phyloP scores from a whole-genome alignment of 495 filamentous ascomycete species.

The Pyrenula massariospora region DNA sequence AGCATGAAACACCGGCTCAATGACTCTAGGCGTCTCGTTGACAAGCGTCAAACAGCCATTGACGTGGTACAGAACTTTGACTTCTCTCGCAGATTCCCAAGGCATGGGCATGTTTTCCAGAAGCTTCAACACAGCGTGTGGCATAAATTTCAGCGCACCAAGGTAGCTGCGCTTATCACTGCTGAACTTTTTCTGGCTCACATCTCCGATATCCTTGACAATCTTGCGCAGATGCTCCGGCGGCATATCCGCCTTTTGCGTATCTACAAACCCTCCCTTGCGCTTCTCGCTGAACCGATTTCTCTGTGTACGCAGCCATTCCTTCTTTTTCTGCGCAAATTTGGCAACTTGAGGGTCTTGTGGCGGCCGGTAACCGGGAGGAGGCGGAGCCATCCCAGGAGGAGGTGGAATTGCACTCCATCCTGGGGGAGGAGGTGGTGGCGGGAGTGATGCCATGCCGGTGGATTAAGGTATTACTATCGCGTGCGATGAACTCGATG shows the following conservation, averaged over 20 bases:
- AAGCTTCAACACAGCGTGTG: slow-evolving; percentile 96
- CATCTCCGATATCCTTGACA: slow-evolving; percentile 96
- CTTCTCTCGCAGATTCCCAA: slow-evolving; percentile 91
- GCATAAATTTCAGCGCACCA: slow-evolving; percentile 98
- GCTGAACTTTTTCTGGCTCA: slow-evolving; percentile 98
- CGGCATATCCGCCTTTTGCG: slow-evolving; percentile 98
- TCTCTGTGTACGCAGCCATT: slow-evolving; percentile 89
- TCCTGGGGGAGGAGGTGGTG: slow-evolving; percentile 70
- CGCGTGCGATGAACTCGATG: slow-evolving; percentile 31
- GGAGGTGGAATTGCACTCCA: slow-evolving; percentile 65
- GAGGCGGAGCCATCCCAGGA: slow-evolving; percentile 68
- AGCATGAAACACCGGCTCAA: slow-evolving; percentile 96
- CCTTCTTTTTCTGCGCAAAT: slow-evolving; percentile 96
- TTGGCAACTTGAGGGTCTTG: slow-evolving; percentile 83
- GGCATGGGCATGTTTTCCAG: slow-evolving; percentile 99
- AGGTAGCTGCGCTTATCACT: slow-evolving; percentile 98
- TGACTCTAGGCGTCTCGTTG: slow-evolving; percentile 93
- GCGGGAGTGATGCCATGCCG: slow-evolving; percentile 66
- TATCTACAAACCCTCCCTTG: slow-evolving; percentile 92
- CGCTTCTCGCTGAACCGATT: slow-evolving; percentile 94
- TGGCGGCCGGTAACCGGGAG: slow-evolving; percentile 77
- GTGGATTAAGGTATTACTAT: slow-evolving; percentile 12
- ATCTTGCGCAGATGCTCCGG: slow-evolving; percentile 98
- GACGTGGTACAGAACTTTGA: slow-evolving; percentile 96
- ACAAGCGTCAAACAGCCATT: slow-evolving; percentile 96